Percentiles rank a stretch among this genome's conserved stretches.
phyloP scores from a whole-genome alignment of 2,329 filamentous ascomycete genomes.

The Balansia obtecta region DNA sequence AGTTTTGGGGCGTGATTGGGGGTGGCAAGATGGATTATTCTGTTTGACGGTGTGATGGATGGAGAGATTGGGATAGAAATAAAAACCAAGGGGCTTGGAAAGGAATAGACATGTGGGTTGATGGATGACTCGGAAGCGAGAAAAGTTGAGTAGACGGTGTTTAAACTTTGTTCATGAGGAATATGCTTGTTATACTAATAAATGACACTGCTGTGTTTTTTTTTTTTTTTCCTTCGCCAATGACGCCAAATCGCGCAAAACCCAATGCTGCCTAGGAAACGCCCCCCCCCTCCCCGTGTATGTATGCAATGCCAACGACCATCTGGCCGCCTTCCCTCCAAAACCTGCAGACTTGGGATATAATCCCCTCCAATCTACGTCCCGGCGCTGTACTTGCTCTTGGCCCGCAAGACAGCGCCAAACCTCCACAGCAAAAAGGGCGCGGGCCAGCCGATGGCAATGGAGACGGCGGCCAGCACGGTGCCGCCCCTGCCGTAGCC shows the following conservation, averaged over 20 bases:
- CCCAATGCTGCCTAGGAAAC: too few species aligned
- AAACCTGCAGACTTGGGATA: neutral
- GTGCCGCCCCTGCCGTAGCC: constrained; percentile 31
- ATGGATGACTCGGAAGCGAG: neutral
- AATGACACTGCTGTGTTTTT: too few species aligned
- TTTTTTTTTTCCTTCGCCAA: too few species aligned
- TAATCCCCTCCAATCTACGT: neutral
- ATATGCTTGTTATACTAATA: too few species aligned
- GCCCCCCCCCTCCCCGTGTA: too few species aligned
- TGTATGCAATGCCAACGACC: too few species aligned
- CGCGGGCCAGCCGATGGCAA: constrained; percentile 29
- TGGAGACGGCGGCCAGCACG: constrained; percentile 26
- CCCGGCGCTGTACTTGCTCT: constrained; percentile 14
- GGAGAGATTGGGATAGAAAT: neutral
- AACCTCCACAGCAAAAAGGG: constrained; percentile 33
- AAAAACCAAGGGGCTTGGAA: neutral
- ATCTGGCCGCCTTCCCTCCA: too few species aligned
- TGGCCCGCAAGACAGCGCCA: constrained; percentile 25
- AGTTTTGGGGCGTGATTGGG: constrained; percentile 51
- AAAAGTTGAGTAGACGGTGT: too few species aligned
- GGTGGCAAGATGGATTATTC: constrained; percentile 38
- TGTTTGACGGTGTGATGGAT: constrained; percentile 8
- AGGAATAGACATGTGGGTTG: neutral
- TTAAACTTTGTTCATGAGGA: too few species aligned
- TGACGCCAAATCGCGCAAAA: too few species aligned